A percentile compares a stretch with the other conserved stretches of the same genome.
phyloP scores from a whole-genome alignment of 495 filamentous ascomycete species.

The Podospora conica region DNA sequence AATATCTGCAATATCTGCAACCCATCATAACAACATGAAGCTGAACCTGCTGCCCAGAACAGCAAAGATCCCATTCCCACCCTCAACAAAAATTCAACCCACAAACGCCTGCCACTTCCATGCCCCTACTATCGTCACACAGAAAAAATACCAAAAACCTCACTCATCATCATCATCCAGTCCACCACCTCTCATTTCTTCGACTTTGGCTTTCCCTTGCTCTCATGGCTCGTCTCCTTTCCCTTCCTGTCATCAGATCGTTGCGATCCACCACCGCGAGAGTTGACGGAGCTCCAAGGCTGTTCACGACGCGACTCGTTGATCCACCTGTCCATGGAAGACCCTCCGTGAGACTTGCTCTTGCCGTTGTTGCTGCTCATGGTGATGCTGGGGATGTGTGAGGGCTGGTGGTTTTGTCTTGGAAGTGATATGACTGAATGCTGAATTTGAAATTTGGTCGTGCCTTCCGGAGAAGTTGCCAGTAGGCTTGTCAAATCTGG shows the following conservation, averaged over 20 bases:
- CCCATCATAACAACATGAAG: background rate
- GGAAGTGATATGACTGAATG: background rate
- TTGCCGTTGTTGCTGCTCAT: background rate
- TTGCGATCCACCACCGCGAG: background rate
- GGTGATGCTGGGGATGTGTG: background rate
- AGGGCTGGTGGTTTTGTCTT: background rate
- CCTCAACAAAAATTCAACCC: background rate
- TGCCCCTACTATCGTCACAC: background rate
- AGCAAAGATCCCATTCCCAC: background rate
- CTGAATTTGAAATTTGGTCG: background rate
- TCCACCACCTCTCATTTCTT: conserved; percentile 1
- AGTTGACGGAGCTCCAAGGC: conserved; percentile 4
- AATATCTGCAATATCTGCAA: background rate
- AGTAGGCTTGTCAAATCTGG: too few relatives aligned
- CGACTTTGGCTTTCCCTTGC: background rate
- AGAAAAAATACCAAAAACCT: background rate
- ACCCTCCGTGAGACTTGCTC: background rate
- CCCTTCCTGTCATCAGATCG: background rate
- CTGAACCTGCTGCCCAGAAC: background rate
- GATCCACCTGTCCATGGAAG: conserved; percentile 8
- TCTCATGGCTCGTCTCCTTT: background rate
- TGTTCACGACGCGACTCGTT: background rate
- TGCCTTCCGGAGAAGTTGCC: background rate
- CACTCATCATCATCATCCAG: background rate
- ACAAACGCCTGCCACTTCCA: background rate